These are phyloP conservation scores for Cetraspora pellucida DNA, from an alignment of 192 early-diverging fungal genomes.

Conservation along the genomic window DNA sequence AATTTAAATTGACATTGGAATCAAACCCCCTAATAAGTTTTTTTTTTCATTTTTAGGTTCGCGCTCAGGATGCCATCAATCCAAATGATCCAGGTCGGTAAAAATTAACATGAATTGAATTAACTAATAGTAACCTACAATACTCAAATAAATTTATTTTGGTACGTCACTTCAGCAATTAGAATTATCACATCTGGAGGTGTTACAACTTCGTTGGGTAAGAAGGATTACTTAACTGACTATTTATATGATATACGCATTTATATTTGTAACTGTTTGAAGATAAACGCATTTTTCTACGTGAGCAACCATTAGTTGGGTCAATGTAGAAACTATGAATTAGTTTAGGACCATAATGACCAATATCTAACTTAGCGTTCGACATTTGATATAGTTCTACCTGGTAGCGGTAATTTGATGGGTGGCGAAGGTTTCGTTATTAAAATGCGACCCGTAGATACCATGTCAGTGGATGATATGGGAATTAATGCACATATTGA, in stretches of 20 bases:
- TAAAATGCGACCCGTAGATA: conserved; percentile 59
- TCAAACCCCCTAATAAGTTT: too few relatives aligned
- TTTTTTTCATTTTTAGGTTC: neutral
- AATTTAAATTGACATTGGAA: too few relatives aligned
- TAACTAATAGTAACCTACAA: neutral
- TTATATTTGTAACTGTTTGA: neutral
- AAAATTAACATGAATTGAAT: neutral
- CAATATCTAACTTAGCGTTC: too few relatives aligned
- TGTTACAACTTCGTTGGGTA: conserved; percentile 66
- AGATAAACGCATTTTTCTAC: neutral
- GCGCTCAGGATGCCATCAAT: conserved; percentile 70
- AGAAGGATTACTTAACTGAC: neutral
- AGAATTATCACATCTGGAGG: conserved; percentile 67
- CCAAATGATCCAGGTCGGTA: conserved; percentile 58
- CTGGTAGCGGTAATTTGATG: conserved; percentile 76
- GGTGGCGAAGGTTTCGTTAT: conserved; percentile 75
- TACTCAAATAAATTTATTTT: neutral
- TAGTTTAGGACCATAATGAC: too few relatives aligned
- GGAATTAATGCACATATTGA: conserved; percentile 55
- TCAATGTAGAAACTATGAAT: too few relatives aligned
- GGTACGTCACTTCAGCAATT: conserved; percentile 37
- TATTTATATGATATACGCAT: too few relatives aligned
- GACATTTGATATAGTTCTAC: conserved; percentile 49
- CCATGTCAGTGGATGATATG: conserved; percentile 68
- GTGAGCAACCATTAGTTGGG: neutral